Conservation (phyloP, 495 filamentous ascomycete genomes). For the Halenospora varia region DNA sequence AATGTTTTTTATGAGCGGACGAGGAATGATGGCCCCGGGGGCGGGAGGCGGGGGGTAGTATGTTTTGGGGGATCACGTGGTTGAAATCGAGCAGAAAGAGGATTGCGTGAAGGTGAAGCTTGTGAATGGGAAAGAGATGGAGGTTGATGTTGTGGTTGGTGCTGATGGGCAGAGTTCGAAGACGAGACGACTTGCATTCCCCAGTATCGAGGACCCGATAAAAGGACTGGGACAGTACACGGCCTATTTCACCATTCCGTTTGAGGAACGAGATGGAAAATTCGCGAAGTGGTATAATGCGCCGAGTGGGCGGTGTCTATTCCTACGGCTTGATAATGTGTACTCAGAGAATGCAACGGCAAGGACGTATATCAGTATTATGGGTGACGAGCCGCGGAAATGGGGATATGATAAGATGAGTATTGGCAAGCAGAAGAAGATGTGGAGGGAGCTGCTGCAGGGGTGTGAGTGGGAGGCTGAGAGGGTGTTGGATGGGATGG, state of each 20-base stretch:
- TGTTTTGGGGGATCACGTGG: slow-evolving; percentile 37
- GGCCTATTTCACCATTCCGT: slow-evolving; percentile 37
- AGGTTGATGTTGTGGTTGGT: slow-evolving; percentile 43
- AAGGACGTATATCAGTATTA: slow-evolving; percentile 37
- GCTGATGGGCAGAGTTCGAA: slow-evolving; percentile 43
- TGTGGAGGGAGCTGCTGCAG: slow-evolving; percentile 34
- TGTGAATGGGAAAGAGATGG: slow-evolving; percentile 27
- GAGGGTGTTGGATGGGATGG: slow-evolving; percentile 34
- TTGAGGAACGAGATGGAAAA: neutral
- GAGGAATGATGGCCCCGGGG: neutral
- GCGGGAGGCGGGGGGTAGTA: slow-evolving; percentile 22
- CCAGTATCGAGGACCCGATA: slow-evolving; percentile 12
- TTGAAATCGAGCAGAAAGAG: slow-evolving; percentile 20
- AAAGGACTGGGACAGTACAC: slow-evolving; percentile 25
- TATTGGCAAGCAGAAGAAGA: slow-evolving; percentile 41
- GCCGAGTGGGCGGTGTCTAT: slow-evolving; percentile 28
- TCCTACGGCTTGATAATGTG: slow-evolving; percentile 36
- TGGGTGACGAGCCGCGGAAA: slow-evolving; percentile 22
- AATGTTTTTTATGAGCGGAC: slow-evolving; percentile 40
- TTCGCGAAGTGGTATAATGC: slow-evolving; percentile 30
- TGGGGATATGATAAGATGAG: slow-evolving; percentile 14
- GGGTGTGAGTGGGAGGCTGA: slow-evolving; percentile 41
- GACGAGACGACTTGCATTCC: slow-evolving; percentile 33
- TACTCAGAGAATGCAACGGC: too few relatives aligned
- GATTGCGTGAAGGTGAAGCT: slow-evolving; percentile 34